Base-by-base conservation (phyloP, 129 eudicot genomes). In the Helianthus tuberosus region DNA sequence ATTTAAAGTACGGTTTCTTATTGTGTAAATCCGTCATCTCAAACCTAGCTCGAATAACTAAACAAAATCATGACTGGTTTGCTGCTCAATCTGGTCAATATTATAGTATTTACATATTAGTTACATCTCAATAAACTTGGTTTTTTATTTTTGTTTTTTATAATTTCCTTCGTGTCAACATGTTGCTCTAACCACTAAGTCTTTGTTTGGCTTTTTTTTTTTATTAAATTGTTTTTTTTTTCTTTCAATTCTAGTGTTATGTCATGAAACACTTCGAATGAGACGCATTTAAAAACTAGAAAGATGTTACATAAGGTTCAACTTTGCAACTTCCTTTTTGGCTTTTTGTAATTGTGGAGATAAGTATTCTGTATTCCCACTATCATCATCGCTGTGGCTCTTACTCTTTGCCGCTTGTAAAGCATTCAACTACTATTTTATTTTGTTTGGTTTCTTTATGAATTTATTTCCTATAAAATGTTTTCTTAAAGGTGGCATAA, bases 231-330 rank as follows among this genome's bases (percentile, higher is more conserved):
- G 46, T 20, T 41, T 5, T 6, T 43, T 43, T 43, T 6, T 6
- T 43, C 10, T 43, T 39, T 39, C 46, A 1, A 43, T 43, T 43
- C 47, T 8, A n/a, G 59, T n/a, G 49, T 48, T 54, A 71, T 72
- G 82, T 78, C 82, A 78, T 71, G 68, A 71, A 53, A 32, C 82
- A 78, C 82, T 72, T 43, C 32, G 44, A 55, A 27, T 46, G 52
- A 51, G 62, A 16, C 27, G 49, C 66, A 78, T 61, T 78, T 50
- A 62, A 71, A 50, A 70, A 51, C 67, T 64, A 16, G 47, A 78
- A 78, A 64, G 82, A 62, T 47, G 70, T 77, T 61, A 15, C 76
- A 70, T 62, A 70, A 50, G 76, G 71, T 78, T 78, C 72, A 71
- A 69, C 77, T 71, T 64, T 53, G 77, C 61, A 63, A 64, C 12